Evolutionary conservation across 2,329 filamentous ascomycete genomes (phyloP).

Genomic region (Dendryphion nanum): DNA sequence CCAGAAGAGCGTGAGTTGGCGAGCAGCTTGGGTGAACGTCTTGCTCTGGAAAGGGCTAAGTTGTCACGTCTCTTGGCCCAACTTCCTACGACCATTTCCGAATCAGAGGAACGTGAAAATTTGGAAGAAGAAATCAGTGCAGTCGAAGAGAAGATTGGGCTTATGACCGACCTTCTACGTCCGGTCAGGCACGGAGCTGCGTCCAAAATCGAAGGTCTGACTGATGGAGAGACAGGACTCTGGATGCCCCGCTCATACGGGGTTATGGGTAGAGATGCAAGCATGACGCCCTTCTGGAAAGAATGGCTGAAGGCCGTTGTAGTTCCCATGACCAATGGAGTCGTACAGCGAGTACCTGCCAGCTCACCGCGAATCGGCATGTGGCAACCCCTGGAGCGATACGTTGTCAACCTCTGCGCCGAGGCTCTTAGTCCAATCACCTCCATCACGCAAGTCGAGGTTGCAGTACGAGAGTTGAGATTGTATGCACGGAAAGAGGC

Average conservation of each 20-base stretch:
- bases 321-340: conserved; percentile 93
- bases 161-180: conserved; percentile 94
- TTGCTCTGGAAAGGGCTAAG: conserved; percentile 85
- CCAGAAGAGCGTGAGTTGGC: conserved; percentile 88
- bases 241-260: conserved; percentile 96
- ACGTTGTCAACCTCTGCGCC: conserved; percentile 94
- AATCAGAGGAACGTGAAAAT: conserved; percentile 74
- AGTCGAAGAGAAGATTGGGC: conserved; percentile 92
- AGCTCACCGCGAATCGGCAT: conserved; percentile 88
- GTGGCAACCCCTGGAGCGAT: conserved; percentile 95
- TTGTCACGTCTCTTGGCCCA: conserved; percentile 83
- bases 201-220: conserved; percentile 94
- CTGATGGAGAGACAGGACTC: conserved; percentile 89
- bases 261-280: conserved; percentile 79
- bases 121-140: conserved; percentile 93
- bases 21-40: conserved; percentile 81
- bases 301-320: conserved; percentile 93
- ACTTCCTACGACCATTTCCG: conserved; percentile 76
- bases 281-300: conserved; percentile 92
- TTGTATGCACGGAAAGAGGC: conserved; percentile 93
- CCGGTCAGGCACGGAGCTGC: conserved; percentile 92
- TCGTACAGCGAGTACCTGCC: conserved; percentile 75
- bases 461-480: conserved; percentile 83
- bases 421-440: conserved; percentile 89
- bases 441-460: conserved; percentile 93